Conservation (phyloP, 1,284 basidiomycete genomes). For the Anthracocystis panici-leucophaei region DNA sequence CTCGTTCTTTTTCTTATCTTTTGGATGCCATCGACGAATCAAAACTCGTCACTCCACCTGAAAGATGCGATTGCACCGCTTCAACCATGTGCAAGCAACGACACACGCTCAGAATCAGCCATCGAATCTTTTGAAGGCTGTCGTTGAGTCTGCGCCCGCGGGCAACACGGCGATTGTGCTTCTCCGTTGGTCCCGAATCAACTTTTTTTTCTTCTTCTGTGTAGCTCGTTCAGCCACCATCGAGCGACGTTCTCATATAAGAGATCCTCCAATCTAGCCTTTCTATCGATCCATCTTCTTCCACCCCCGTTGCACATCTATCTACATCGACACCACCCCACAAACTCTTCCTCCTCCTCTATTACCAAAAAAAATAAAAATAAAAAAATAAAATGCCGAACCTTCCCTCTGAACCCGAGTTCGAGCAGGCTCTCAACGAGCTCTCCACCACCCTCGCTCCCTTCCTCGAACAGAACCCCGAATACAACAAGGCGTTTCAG, state of each 20-base stretch:
- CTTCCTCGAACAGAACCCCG: slow-evolving; percentile 79
- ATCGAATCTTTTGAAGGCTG: not conserved
- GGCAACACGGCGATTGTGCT: too few relatives aligned
- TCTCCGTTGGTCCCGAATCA: too few relatives aligned
- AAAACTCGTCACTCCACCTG: slow-evolving; percentile 28
- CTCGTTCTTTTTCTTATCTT: slow-evolving; percentile 25
- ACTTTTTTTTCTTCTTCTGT: too few relatives aligned
- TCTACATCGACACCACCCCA: not conserved
- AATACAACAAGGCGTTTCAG: slow-evolving; percentile 79
- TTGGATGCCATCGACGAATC: slow-evolving; percentile 31
- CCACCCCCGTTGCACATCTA: too few relatives aligned
- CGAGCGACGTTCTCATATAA: not conserved
- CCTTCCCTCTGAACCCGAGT: slow-evolving; percentile 74
- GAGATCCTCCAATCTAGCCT: not conserved
- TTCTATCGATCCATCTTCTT: not conserved
- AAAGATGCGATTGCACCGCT: slow-evolving; percentile 2
- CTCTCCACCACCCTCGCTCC: slow-evolving; percentile 77
- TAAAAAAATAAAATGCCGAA: too few relatives aligned
- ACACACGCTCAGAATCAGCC: not conserved
- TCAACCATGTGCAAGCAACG: slow-evolving; percentile 6
- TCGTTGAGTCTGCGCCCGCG: too few relatives aligned
- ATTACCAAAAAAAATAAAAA: too few relatives aligned
- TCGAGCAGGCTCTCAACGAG: slow-evolving; percentile 78
- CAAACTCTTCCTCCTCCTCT: too few relatives aligned
- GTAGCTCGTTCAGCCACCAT: too few relatives aligned